phyloP scores from a whole-genome alignment of 805 yeast genomes.

The Yamadazyma nakazawae region DNA sequence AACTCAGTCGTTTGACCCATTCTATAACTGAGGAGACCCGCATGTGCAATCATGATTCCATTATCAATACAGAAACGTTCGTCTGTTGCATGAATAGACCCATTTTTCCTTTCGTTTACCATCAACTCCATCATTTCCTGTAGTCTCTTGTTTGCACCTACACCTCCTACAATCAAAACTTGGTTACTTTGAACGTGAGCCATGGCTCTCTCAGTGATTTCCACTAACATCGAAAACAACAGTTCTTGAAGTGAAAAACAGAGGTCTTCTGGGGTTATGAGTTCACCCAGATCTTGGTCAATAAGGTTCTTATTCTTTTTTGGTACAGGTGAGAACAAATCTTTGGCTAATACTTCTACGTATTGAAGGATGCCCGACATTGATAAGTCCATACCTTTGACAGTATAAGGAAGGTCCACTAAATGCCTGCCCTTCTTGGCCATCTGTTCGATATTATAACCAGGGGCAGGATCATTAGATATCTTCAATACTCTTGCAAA shows the following conservation, averaged over 20 bases:
- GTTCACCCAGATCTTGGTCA: conserved; percentile 44
- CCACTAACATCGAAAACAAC: conserved; percentile 92
- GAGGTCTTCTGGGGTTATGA: conserved; percentile 76
- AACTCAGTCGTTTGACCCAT: conserved; percentile 68
- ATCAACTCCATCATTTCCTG: conserved; percentile 96
- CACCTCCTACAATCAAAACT: conserved; percentile 96
- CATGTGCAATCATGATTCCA: conserved; percentile 99
- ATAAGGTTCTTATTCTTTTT: conserved; percentile 38
- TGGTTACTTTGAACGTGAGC: conserved; percentile 91
- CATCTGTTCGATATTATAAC: conserved; percentile 92
- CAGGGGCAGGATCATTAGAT: conserved; percentile 94
- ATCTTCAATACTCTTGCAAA: conserved; percentile 90
- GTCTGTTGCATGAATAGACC: conserved; percentile 90
- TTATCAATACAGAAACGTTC: conserved; percentile 96
- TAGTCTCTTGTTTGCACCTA: conserved; percentile 88
- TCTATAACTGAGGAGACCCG: conserved; percentile 83
- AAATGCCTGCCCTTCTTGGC: conserved; percentile 67
- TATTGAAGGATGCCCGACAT: conserved; percentile 93
- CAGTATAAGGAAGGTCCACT: conserved; percentile 89
- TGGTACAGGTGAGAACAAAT: conserved; percentile 48
- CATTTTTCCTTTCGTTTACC: conserved; percentile 81
- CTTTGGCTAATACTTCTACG: conserved; percentile 77
- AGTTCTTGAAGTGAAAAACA: conserved; percentile 93
- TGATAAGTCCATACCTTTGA: conserved; percentile 96
- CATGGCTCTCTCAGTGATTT: conserved; percentile 97